Conservation (phyloP, 371 early-diverging fungal genomes). For the Polyrhizophydium stewartii region DNA sequence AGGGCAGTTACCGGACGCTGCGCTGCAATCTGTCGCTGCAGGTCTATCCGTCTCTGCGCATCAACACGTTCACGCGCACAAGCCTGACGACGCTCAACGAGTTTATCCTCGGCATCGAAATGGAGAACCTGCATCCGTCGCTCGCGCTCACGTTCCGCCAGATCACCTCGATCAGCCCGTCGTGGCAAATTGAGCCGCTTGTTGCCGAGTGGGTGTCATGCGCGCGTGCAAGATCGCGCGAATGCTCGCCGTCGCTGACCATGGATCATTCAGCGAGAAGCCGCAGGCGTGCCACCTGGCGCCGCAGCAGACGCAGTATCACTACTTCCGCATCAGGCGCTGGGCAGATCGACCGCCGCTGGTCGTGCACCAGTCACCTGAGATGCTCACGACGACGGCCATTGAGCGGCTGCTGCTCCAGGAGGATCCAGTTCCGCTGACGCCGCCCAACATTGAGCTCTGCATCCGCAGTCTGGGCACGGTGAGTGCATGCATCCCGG, state of each 20-base stretch:
- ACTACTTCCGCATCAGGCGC: slow-evolving; percentile 32
- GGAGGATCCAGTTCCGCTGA: slow-evolving; percentile 14
- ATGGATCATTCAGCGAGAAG: not conserved
- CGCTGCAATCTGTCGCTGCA: slow-evolving; percentile 55
- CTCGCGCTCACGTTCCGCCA: slow-evolving; percentile 64
- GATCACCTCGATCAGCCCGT: slow-evolving; percentile 65
- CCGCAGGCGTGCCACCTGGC: not conserved
- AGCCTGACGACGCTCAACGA: slow-evolving; percentile 67
- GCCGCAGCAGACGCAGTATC: slow-evolving; percentile 28
- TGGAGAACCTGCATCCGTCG: slow-evolving; percentile 41
- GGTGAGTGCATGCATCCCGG: no score
- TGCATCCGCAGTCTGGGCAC: slow-evolving; percentile 14
- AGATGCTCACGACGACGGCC: slow-evolving; percentile 26
- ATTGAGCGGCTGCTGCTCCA: slow-evolving; percentile 26
- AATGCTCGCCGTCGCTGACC: not conserved
- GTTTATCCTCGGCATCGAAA: slow-evolving; percentile 86
- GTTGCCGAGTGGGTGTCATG: slow-evolving; percentile 17
- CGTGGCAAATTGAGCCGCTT: slow-evolving; percentile 65
- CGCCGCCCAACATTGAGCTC: slow-evolving; percentile 14
- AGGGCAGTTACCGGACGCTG: slow-evolving; percentile 49
- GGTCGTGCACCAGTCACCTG: slow-evolving; percentile 13
- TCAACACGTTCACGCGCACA: slow-evolving; percentile 91
- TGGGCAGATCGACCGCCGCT: slow-evolving; percentile 1
- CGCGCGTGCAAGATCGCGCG: no score
- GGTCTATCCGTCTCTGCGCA: slow-evolving; percentile 80